These are phyloP conservation scores for Phaeotremella fagi DNA, from an alignment of 768 basidiomycete species.

Conservation along the genomic window DNA sequence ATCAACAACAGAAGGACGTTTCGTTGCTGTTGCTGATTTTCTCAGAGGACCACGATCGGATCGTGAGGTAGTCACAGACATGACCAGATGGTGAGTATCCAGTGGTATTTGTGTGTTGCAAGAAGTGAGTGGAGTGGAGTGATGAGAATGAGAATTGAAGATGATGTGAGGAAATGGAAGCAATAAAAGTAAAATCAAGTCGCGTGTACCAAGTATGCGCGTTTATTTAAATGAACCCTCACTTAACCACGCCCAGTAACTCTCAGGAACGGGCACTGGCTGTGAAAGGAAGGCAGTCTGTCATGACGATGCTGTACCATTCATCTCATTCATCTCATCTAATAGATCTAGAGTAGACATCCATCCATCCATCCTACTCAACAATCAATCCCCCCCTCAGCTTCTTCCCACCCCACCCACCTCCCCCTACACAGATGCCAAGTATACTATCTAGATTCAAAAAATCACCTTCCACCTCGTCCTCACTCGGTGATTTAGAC, in stretches of 20 bases:
- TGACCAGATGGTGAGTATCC: not conserved
- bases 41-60: conserved; percentile 6
- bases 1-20: conserved; percentile 20
- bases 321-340: not conserved
- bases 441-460: conserved; percentile 36
- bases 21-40: conserved; percentile 20
- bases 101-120: too few species aligned
- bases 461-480: conserved; percentile 28
- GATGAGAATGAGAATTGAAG: not conserved
- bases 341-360: too few species aligned
- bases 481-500: conserved; percentile 3
- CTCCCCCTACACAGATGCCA: conserved; percentile 15
- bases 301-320: not conserved
- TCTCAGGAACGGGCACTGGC: not conserved
- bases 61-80: not conserved
- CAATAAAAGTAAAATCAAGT: too few species aligned
- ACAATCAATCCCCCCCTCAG: not conserved
- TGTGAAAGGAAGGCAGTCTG: not conserved
- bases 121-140: too few species aligned
- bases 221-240: not conserved
- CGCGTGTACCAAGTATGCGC: not conserved
- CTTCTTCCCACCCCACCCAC: not conserved
- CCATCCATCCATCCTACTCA: not conserved
- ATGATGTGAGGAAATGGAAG: too few species aligned
- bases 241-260: not conserved